Conservation (phyloP, 352 stramenopile species). For the Pythium angustatum region DNA sequence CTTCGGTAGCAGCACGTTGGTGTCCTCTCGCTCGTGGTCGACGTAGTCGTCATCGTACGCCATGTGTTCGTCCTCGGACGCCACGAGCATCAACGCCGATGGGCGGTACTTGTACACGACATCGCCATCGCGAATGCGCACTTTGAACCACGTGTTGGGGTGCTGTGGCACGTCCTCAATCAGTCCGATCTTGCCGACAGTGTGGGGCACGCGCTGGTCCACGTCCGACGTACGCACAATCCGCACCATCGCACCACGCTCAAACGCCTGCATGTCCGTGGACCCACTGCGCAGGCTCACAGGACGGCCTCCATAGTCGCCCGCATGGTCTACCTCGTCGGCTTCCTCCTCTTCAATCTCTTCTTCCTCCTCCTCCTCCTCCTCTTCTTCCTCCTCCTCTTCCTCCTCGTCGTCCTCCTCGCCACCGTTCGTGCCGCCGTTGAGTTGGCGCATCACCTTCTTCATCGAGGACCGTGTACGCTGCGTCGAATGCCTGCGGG, state of each 20-base stretch:
- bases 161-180: slow-evolving; percentile 82
- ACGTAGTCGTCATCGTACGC: slow-evolving; percentile 31
- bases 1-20: background rate
- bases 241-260: slow-evolving; percentile 64
- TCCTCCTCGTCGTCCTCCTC: slow-evolving; percentile 51
- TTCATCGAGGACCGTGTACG: slow-evolving; percentile 45
- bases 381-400: slow-evolving; percentile 30
- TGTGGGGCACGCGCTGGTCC: slow-evolving; percentile 83
- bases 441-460: slow-evolving; percentile 39
- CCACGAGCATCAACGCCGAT: slow-evolving; percentile 65
- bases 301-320: too few species aligned
- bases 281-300: slow-evolving; percentile 16
- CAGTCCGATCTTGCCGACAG: slow-evolving; percentile 72
- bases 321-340: slow-evolving; percentile 10
- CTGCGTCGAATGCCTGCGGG: slow-evolving; percentile 42
- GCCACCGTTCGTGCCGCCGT: slow-evolving; percentile 42
- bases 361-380: slow-evolving; percentile 33
- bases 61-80: slow-evolving; percentile 23
- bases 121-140: slow-evolving; percentile 78
- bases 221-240: slow-evolving; percentile 76
- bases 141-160: slow-evolving; percentile 87
- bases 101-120: slow-evolving; percentile 89
- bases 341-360: slow-evolving; percentile 25
- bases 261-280: slow-evolving; percentile 56
- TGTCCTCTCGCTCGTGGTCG: slow-evolving; percentile 11